Conservation (phyloP, 2,329 filamentous ascomycete species). For the Beauveria rudraprayagi region DNA sequence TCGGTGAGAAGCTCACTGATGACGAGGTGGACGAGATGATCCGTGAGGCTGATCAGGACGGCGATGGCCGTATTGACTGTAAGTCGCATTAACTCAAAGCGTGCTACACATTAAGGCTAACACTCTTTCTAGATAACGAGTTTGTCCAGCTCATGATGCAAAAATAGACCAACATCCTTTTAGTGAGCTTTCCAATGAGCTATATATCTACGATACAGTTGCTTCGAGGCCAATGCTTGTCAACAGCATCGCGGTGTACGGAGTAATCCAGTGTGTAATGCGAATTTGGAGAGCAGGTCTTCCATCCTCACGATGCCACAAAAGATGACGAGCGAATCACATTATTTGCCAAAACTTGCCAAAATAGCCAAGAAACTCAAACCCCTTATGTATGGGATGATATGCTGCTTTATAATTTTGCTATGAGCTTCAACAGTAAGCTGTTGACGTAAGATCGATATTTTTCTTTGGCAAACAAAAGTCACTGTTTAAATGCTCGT, state of each 20-base stretch:
- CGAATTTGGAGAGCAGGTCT: background rate
- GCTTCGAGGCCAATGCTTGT: background rate
- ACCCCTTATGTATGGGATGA: background rate
- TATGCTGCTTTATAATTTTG: background rate
- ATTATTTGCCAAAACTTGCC: background rate
- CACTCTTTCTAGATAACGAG: constrained; percentile 61
- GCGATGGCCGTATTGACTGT: constrained; percentile 85
- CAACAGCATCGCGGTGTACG: background rate
- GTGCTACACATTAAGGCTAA: background rate
- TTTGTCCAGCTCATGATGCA: constrained; percentile 96
- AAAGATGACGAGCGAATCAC: background rate
- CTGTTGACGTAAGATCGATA: background rate
- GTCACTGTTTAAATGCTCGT: background rate
- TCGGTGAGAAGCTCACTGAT: constrained; percentile 84
- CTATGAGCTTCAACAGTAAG: background rate
- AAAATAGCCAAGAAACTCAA: background rate
- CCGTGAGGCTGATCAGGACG: constrained; percentile 81
- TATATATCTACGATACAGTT: background rate
- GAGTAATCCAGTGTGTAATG: background rate
- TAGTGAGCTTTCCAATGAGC: background rate
- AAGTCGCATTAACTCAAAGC: constrained; percentile 25
- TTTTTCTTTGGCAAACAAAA: background rate
- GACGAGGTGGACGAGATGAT: constrained; percentile 94
- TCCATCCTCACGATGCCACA: background rate
- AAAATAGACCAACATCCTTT: constrained; percentile 51